Base-by-base conservation (phyloP, 169 alveolate genomes). In the Babesia caballi region DNA sequence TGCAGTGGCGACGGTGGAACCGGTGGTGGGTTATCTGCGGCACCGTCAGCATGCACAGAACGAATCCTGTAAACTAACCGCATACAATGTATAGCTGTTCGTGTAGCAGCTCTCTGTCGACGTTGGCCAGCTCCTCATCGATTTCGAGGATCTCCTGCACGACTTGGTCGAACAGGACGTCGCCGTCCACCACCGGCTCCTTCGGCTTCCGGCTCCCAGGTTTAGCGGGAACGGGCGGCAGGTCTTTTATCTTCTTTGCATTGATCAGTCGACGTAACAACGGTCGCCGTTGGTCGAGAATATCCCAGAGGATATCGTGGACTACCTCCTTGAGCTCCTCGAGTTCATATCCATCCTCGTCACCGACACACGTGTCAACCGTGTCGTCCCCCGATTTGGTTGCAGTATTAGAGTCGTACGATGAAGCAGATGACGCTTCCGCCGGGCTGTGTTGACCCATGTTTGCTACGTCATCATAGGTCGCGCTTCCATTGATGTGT, bases 301-400 rank as follows among this genome's bases (percentile, higher is more conserved):
- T 63, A 21, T 63, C 60, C 58, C 60, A 63, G 27, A 63, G 58
- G 42, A 63, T 63, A 15, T n/a, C 47, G 46, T 63, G 61, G 28
- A 63, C 49, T 23, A 63, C 73, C n/a, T 30, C 73, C 58, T 44
- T 53, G 58, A 63, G 30, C 30, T 63, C 73, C 46, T 63, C 73
- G 21, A 44, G 54, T 2, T 63, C 73, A 63, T 63, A 63, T 4
- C 73, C 73, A 47, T 63, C 73, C 11, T 28, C 42, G 9, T 63
- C 73, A 4, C 23, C 73, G 15, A 30, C 57, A 41, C 56, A 38
- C 21, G 44, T 19, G 17, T 38, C 70, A 27, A 11, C 56, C 28
- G 36, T n/a, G 15, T 23, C 28, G 28, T 12, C 3, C 17, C 0
- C 60, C 4, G 36, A 5, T 6, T 47, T 6, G 6, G 54, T 6